A percentile compares a stretch with the other conserved stretches of the same genome.
phyloP scores from a whole-genome alignment of 805 yeast genomes.

The Candida krabiensis region DNA sequence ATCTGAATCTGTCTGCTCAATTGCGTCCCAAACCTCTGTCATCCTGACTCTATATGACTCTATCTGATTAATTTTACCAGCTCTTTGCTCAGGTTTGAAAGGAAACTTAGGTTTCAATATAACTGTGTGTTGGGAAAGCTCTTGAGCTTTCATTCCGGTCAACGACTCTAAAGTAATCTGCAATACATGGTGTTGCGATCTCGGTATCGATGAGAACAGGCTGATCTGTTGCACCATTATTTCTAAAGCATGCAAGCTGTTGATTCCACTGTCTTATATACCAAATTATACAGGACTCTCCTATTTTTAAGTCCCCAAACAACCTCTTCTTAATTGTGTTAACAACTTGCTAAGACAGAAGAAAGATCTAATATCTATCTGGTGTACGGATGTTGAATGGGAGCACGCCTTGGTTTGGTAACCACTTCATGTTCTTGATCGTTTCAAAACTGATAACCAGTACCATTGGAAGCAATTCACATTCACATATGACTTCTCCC shows the following conservation, averaged over 20 bases:
- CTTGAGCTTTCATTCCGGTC: slow-evolving; percentile 49
- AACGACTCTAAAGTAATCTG: slow-evolving; percentile 50
- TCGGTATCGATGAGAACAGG: slow-evolving; percentile 45
- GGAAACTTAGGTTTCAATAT: slow-evolving; percentile 50
- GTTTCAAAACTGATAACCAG: no score
- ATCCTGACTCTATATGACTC: slow-evolving; percentile 55
- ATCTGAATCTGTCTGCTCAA: not conserved
- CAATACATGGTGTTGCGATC: slow-evolving; percentile 41
- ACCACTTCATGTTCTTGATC: no score
- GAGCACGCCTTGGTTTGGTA: no score
- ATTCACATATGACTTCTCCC: no score
- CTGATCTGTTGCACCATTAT: slow-evolving; percentile 56
- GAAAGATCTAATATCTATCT: no score
- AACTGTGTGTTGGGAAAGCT: slow-evolving; percentile 47
- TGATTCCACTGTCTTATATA: no score
- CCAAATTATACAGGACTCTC: no score
- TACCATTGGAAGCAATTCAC: no score
- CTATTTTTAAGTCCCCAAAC: no score
- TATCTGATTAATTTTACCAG: slow-evolving; percentile 57
- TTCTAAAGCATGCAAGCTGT: not conserved
- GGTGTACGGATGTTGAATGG: no score
- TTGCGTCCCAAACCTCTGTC: slow-evolving; percentile 44
- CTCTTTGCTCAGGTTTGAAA: slow-evolving; percentile 52
- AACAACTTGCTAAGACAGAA: no score
- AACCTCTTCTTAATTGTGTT: no score